Evolutionary conservation across 768 basidiomycete species (phyloP).

Genomic region (Neoboletus magnificus): DNA sequence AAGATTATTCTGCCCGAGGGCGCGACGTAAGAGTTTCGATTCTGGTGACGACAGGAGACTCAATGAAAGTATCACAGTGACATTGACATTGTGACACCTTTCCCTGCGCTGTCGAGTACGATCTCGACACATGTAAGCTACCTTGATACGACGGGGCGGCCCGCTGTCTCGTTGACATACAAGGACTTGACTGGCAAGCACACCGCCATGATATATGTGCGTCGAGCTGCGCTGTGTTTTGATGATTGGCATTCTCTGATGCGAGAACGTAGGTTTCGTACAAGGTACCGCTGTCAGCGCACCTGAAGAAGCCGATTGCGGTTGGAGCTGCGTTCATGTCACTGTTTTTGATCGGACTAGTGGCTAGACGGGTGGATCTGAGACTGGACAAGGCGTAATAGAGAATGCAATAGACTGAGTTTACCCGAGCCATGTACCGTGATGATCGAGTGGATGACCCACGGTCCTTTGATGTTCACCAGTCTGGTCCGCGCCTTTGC

Average conservation of each 20-base stretch:
- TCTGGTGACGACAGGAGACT: conserved; percentile 15
- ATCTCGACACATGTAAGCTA: conserved; percentile 78
- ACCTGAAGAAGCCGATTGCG: conserved; percentile 81
- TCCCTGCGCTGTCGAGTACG: conserved; percentile 61
- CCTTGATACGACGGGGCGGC: conserved; percentile 89
- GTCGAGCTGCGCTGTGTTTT: conserved; percentile 31
- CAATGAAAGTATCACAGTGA: conserved; percentile 48
- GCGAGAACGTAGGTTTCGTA: conserved; percentile 71
- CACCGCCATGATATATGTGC: conserved; percentile 74
- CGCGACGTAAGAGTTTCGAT: conserved; percentile 65
- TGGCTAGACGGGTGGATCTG: conserved; percentile 50
- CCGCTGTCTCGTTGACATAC: conserved; percentile 71
- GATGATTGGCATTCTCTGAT: conserved; percentile 6
- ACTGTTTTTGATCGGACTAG: conserved; percentile 53
- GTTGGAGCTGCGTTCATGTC: conserved; percentile 69
- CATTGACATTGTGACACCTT: conserved; percentile 72
- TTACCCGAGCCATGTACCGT: neutral
- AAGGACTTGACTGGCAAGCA: conserved; percentile 76
- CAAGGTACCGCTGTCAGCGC: conserved; percentile 73
- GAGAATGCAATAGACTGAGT: neutral
- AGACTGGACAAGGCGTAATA: conserved; percentile 42
- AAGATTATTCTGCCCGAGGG: conserved; percentile 89
- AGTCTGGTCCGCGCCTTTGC: conserved; percentile 5
- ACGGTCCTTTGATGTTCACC: conserved; percentile 18
- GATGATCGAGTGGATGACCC: neutral